Conservation (phyloP, 305 asterid genomes). For the Fraxinus nigra region DNA sequence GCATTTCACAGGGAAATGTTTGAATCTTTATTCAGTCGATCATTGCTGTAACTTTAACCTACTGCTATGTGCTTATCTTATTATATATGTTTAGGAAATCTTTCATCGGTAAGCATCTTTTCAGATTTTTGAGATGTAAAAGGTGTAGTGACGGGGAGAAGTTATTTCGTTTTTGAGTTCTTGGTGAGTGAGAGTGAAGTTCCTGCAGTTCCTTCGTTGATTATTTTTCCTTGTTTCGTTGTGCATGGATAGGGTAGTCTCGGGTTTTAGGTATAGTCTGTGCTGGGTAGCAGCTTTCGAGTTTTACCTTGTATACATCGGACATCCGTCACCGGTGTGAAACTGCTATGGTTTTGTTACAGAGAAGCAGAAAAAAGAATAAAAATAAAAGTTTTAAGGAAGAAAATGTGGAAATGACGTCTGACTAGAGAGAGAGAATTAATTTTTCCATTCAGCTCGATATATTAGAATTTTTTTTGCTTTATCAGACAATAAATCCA, state of each 20-base stretch:
- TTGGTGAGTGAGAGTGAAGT: conserved; percentile 20
- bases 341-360: background rate
- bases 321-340: background rate
- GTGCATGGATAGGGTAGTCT: background rate
- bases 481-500: too few species aligned
- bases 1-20: background rate
- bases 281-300: background rate
- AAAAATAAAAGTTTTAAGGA: too few species aligned
- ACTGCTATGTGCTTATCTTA: background rate
- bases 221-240: background rate
- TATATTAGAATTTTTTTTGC: too few species aligned
- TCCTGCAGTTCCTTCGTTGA: background rate
- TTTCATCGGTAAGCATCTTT: conserved; percentile 13
- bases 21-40: conserved; percentile 15
- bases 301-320: background rate
- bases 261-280: background rate
- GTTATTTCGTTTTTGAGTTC: conserved; percentile 1
- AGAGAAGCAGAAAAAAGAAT: too few species aligned
- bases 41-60: background rate
- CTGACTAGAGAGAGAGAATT: too few species aligned
- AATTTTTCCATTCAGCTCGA: too few species aligned
- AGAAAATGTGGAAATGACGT: too few species aligned
- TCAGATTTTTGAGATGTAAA: conserved; percentile 37
- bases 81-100: background rate
- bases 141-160: conserved; percentile 32